Evolutionary conservation across 2,329 filamentous ascomycete species (phyloP).

Genomic region (Aspergillus ochraceoroseus): DNA sequence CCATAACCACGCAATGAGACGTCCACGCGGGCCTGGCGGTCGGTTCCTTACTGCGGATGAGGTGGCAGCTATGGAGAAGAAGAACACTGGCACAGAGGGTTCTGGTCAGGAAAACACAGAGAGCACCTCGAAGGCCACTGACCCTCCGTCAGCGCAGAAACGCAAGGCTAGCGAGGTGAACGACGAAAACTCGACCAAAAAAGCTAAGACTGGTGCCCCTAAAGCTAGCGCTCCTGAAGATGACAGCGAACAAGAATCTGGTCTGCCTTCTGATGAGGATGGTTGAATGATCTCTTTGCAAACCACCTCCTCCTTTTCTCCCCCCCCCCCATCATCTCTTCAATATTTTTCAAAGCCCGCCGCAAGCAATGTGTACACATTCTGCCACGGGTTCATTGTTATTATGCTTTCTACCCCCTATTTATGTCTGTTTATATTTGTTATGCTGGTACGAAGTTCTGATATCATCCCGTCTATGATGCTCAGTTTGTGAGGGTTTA

Average conservation of each 20-base stretch:
- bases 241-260: constrained; percentile 50
- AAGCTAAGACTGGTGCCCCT: constrained; percentile 44
- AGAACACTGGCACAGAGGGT: constrained; percentile 42
- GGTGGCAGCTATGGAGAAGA: constrained; percentile 79
- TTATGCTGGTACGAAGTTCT: constrained; percentile 27
- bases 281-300: constrained; percentile 32
- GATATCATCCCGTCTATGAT: constrained; percentile 20
- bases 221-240: constrained; percentile 47
- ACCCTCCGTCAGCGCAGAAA: constrained; percentile 43
- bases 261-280: constrained; percentile 48
- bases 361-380: constrained; percentile 36
- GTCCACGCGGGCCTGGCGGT: constrained; percentile 87
- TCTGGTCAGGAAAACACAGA: constrained; percentile 35
- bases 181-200: constrained; percentile 48
- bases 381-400: constrained; percentile 19
- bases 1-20: constrained; percentile 96
- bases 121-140: constrained; percentile 26
- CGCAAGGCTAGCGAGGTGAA: constrained; percentile 48
- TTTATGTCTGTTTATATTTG: constrained; percentile 29
- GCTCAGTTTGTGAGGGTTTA: constrained; percentile 21
- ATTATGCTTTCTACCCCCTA: constrained; percentile 16
- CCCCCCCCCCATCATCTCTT: constrained; percentile 25
- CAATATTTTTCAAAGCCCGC: constrained; percentile 18
- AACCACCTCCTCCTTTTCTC: constrained; percentile 18
- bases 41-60: constrained; percentile 96